Evolutionary conservation across 345 rosid species (phyloP).

Genomic region (Excoecaria agallocha): DNA sequence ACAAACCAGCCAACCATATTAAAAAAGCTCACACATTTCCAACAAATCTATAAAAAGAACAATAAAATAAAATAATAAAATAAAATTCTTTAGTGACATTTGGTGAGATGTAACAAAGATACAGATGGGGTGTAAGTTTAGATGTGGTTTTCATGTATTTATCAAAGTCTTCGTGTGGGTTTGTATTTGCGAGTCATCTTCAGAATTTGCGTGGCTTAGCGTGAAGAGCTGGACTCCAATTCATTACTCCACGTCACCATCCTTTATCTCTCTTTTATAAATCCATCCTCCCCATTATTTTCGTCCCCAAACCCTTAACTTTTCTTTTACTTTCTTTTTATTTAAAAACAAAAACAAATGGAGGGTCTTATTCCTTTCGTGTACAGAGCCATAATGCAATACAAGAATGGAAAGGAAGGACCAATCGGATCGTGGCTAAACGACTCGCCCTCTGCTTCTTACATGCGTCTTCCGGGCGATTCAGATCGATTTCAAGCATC

Average conservation of each 20-base stretch:
- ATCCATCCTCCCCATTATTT: slow-evolving; percentile 10
- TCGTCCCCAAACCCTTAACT: background rate
- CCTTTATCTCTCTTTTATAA: slow-evolving; percentile 23
- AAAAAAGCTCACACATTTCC: slow-evolving; percentile 15
- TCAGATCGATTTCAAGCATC: slow-evolving; percentile 65
- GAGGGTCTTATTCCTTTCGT: slow-evolving; percentile 49
- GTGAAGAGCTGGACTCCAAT: slow-evolving; percentile 39
- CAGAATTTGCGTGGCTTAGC: slow-evolving; percentile 30
- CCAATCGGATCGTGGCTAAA: slow-evolving; percentile 38
- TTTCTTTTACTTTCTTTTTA: too few relatives aligned
- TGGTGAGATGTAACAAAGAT: slow-evolving; percentile 35
- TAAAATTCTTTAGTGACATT: slow-evolving; percentile 10
- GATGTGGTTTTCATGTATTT: slow-evolving; percentile 35
- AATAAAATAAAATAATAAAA: background rate
- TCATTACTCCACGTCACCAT: slow-evolving; percentile 53
- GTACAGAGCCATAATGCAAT: slow-evolving; percentile 31
- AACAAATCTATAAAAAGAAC: slow-evolving; percentile 14
- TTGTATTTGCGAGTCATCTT: slow-evolving; percentile 23
- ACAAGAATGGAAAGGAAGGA: slow-evolving; percentile 55
- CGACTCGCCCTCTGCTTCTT: slow-evolving; percentile 68
- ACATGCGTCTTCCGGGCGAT: slow-evolving; percentile 85
- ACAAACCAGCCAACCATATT: slow-evolving; percentile 10
- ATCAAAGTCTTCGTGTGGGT: slow-evolving; percentile 34
- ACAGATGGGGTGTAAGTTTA: slow-evolving; percentile 26
- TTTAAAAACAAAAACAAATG: slow-evolving; percentile 33